Evolutionary conservation across 768 basidiomycete genomes (phyloP).

Genomic region (Tricholoma terreum): DNA sequence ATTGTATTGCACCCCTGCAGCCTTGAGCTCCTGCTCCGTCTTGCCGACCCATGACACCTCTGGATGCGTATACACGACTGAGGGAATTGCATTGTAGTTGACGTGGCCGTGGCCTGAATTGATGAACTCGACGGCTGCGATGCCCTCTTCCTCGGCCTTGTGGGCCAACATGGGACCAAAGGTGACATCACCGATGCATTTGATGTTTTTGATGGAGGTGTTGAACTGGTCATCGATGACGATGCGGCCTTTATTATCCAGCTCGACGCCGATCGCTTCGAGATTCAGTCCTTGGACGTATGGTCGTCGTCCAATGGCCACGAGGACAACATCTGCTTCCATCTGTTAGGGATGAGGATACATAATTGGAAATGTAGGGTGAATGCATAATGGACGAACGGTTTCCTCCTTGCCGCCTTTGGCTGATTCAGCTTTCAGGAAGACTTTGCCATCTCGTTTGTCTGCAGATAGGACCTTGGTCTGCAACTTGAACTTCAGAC

Average conservation of each 20-base stretch:
- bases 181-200: constrained; percentile 97
- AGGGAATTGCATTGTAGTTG: constrained; percentile 93
- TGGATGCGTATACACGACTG: constrained; percentile 94
- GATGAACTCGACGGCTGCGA: constrained; percentile 94
- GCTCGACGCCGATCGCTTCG: constrained; percentile 86
- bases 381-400: constrained; percentile 36
- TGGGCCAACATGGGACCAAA: constrained; percentile 99
- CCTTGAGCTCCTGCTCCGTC: constrained; percentile 94
- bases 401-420: constrained; percentile 93
- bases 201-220: constrained; percentile 85
- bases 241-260: constrained; percentile 88
- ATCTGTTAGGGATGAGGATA: constrained; percentile 39
- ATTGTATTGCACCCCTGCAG: constrained; percentile 84
- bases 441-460: constrained; percentile 83
- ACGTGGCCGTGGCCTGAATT: constrained; percentile 94
- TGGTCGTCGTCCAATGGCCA: constrained; percentile 93
- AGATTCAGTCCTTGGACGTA: constrained; percentile 86
- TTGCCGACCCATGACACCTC: constrained; percentile 96
- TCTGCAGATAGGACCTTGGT: constrained; percentile 91
- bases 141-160: constrained; percentile 97
- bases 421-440: constrained; percentile 82
- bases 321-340: constrained; percentile 93
- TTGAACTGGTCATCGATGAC: constrained; percentile 95
- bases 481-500: constrained; percentile 96
- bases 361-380: no score